A percentile compares a stretch with the other conserved stretches of the same genome.
phyloP scores from a whole-genome alignment of 2,329 filamentous ascomycete genomes.

The Beauveria sp. region DNA sequence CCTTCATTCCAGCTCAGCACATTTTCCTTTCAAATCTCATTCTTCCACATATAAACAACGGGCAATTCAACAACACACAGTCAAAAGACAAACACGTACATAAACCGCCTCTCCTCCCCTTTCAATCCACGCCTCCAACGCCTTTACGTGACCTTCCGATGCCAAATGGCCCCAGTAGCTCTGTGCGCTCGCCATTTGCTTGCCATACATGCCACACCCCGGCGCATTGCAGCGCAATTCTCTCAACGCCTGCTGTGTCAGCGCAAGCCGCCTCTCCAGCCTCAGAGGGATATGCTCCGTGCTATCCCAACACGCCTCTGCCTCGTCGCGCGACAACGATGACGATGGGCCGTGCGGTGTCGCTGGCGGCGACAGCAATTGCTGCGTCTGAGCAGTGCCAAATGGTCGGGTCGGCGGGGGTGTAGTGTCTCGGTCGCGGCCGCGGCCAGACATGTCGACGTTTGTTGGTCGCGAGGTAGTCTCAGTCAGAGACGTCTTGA shows the following conservation, averaged over 20 bases:
- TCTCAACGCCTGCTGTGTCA: background rate
- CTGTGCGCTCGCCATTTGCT: background rate
- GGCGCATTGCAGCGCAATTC: constrained; percentile 4
- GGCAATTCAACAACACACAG: background rate
- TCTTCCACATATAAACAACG: background rate
- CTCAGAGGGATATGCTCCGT: background rate
- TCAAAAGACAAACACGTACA: background rate
- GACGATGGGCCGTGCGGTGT: background rate
- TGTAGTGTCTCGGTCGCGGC: background rate
- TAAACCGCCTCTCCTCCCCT: background rate
- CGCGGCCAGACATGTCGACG: background rate
- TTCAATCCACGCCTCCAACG: background rate
- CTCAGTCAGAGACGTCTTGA: too few relatives aligned
- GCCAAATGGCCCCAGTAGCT: background rate
- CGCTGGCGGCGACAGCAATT: background rate
- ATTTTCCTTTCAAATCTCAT: too few relatives aligned
- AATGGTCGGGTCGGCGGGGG: background rate
- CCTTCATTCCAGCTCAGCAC: too few relatives aligned
- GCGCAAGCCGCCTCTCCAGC: background rate
- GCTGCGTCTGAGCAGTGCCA: background rate
- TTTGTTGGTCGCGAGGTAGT: background rate
- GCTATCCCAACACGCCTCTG: background rate
- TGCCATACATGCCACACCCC: background rate
- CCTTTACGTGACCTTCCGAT: background rate
- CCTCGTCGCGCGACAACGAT: too few relatives aligned